Evolutionary conservation across 2,329 filamentous ascomycete genomes (phyloP), one percentile per base, ranked within the genome.

Genomic region (Magnaporthales sp.): DNA sequence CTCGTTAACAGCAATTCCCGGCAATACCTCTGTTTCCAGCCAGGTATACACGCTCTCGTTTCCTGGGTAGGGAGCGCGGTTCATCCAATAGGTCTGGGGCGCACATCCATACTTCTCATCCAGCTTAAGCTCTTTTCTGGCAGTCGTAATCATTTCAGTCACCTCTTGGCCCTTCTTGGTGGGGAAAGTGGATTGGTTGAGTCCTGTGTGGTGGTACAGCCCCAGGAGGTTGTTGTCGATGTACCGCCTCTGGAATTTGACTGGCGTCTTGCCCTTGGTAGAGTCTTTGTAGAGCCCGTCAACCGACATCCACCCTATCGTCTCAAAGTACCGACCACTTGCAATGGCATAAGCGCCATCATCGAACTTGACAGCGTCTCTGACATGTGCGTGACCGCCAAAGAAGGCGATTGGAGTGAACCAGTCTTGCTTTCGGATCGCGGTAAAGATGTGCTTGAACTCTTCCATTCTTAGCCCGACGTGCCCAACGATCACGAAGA

Each of bases 171-270:
- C 94, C 62, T 89, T 83, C 15, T 88, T 80, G 0, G 94, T 97
- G 1, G 86, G 83, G 74, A 98, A 98, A 0, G 87, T 90, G 0
- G 85, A 81, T 19, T 84, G 81, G 71, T 94, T 88, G 31, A 90
- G 85, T 0, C 86, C 86, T 2, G 90, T 91, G 75, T 98, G 94
- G 72, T 95, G 85, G 72, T 93, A 85, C 68, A 96, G 84, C 0
- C 93, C 95, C 68, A 87, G 91, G 0, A 97, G 81, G 71, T 98
- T 98, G 78, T 93, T 97, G 78, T 98, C 94, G 68, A 98, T 94
- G 77, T 97, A 98, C 68, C 89, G 86, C 62, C 94, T 86, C 66
- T 84, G 83, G 74, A 96, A 97, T 1, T 81, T 83, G 60, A 87
- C 78, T 0, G 77, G 75, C 6, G 77, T 73, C 4, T 75, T 70